phyloP scores from a whole-genome alignment of 495 filamentous ascomycete genomes.

The Neurospora sp. region DNA sequence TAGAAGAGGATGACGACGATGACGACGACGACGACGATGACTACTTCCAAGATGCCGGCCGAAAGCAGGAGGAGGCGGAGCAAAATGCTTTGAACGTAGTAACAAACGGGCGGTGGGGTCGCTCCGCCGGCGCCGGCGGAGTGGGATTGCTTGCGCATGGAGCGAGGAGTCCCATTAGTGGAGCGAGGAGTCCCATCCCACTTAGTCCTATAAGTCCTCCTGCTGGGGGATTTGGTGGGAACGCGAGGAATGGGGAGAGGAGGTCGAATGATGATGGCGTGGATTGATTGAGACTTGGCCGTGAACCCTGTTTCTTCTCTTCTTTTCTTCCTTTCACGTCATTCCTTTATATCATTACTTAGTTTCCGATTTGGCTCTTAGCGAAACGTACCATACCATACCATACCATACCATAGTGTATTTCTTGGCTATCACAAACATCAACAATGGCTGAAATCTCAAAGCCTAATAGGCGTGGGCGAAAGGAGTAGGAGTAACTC shows the following conservation, averaged over 20 bases:
- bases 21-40: constrained; percentile 7
- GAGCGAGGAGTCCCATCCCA: background rate
- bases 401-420: background rate
- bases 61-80: constrained; percentile 23
- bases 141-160: constrained; percentile 24
- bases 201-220: background rate
- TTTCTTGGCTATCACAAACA: background rate
- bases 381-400: background rate
- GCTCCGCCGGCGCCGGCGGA: constrained; percentile 24
- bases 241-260: background rate
- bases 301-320: background rate
- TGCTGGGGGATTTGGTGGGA: background rate
- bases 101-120: constrained; percentile 27
- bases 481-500: background rate
- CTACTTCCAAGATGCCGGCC: background rate
- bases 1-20: constrained; percentile 20
- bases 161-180: background rate
- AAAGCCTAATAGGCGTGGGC: background rate
- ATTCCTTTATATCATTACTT: background rate
- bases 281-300: constrained; percentile 6
- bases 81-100: constrained; percentile 32
- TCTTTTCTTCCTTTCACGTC: background rate
- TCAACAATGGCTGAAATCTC: background rate
- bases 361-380: background rate
- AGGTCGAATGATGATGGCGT: constrained; percentile 15